Base-by-base conservation (phyloP, 257 asterid genomes). In the Plantago major region DNA sequence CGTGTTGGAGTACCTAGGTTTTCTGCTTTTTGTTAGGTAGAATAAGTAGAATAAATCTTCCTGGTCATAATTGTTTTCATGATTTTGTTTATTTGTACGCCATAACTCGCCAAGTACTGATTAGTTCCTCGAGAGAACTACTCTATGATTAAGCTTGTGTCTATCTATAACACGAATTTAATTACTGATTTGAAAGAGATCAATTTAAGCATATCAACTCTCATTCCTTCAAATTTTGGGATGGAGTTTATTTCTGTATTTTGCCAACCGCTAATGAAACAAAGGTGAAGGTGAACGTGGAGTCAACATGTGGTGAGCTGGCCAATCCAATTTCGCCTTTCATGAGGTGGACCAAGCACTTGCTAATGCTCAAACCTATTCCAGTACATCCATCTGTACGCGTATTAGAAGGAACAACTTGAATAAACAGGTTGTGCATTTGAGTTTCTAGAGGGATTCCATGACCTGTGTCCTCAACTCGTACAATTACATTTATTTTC, bases 341-440 rank as follows among this genome's bases (percentile, higher is more conserved):
- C 99, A 92, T 92, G 65, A 92, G 99, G 46, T 85, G 87, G 73
- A 92, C 99, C 75, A 92, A 79, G 72, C 96, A 89, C 85, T 89
- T 83, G 81, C 95, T 92, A 58, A 92, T 92, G 88, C 99, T 92
- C 19, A 92, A 67, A 12, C 99, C 99, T 11, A 92, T 92, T 17
- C 99, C 99, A 0, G 99, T 92, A 62, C 99, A 97, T 13, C 99
- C 99, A 18, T 92, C 90, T 5, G 79, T 89, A 62, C 96, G 75
- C 14, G 99, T 81, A 67, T 81, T 80, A 45, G 99, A 88, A 66
- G 96, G 95, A n/a, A 89, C 95, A 0, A 89, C 99, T 77, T 92
- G 99, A 86, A 92, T 83, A 73, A 92, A 92, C 0, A 96, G 99
- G 56, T 80, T 87, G 76, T 83, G 89, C 26, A 79, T 55, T 68